Base-by-base conservation (phyloP, 371 early-diverging fungal species). In the Mucor saturninus region DNA sequence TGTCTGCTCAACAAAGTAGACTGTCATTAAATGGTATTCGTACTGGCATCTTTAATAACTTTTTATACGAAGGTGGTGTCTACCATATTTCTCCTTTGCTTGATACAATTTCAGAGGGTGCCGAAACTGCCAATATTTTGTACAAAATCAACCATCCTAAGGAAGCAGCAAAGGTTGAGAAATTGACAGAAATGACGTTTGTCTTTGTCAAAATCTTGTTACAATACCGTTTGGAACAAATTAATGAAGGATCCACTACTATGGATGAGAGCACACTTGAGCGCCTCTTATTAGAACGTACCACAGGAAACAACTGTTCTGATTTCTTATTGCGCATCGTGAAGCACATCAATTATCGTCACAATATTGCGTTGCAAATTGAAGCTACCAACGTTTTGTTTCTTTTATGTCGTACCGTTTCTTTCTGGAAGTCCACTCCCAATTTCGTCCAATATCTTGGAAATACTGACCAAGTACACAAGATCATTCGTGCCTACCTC, bases 371-470 rank as follows among this genome's bases (percentile, higher is more conserved):
- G 26, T 58, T 81, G 13, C 67, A 68, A 4, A 67, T 73, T 15
- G 69, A 76, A 28, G 75, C 77, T 9, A 78, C 77, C 0, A 55
- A 76, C 37, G 70, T 76, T 9, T 62, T 78, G 2, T 68, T 72
- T 0, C 62, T 78, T 3, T 60, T 81, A 8, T 74, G 74, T 56
- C 72, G 68, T 2, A 67, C 65, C 1, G 62, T 71, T 1, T 39
- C 69, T 29, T 39, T 58, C 6, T 81, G 81, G 81, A 69, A 67
- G 14, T 56, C 40, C 11, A 60, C 64, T 0, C 78, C 79, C 35
- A 73, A 73, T 32, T 73, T 81, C 67, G 76, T 76, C 1, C 72
- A 74, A 26, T 74, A 73, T 38, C 54, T 81, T n/a, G 81, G 79
- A 26, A 72, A 71, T 48, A 73, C 74, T 1, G 74, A 72, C 11